Percentiles rank a stretch among this genome's conserved stretches.
Conservation (phyloP, 805 yeast genomes). For the Metschnikowia lochheadii region DNA sequence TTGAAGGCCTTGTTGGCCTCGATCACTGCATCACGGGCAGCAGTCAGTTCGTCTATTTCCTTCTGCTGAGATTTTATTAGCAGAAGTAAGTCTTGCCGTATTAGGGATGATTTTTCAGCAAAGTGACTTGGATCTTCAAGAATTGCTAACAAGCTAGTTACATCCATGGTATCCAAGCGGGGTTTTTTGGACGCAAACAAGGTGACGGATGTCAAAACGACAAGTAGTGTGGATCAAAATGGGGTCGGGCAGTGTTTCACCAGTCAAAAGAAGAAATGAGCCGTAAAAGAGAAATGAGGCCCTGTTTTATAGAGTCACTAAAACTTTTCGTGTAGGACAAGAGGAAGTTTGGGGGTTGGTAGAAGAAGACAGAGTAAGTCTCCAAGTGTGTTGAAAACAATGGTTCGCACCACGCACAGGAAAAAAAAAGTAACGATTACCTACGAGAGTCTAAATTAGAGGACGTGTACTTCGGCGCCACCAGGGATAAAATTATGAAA, state of each 20-base stretch:
- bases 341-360: neutral
- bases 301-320: neutral
- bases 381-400: neutral
- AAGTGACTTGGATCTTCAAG: conserved; percentile 38
- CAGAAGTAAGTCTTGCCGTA: conserved; percentile 29
- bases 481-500: neutral
- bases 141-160: conserved; percentile 29
- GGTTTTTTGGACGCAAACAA: conserved; percentile 15
- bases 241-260: neutral
- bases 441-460: neutral
- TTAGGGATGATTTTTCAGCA: conserved; percentile 23
- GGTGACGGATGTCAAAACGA: conserved; percentile 13
- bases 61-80: conserved; percentile 31
- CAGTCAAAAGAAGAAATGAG: neutral
- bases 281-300: neutral
- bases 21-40: conserved; percentile 33
- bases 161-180: conserved; percentile 27
- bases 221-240: neutral
- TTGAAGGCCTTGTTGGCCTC: conserved; percentile 67
- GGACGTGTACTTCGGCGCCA: neutral
- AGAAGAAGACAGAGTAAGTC: neutral
- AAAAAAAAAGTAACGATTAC: neutral
- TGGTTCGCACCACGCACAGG: conserved; percentile 3
- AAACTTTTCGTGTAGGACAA: neutral
- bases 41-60: conserved; percentile 22